Evolutionary conservation across 139 green algal genomes (phyloP).

Genomic region (Limnomonas spitsbergensis): DNA sequence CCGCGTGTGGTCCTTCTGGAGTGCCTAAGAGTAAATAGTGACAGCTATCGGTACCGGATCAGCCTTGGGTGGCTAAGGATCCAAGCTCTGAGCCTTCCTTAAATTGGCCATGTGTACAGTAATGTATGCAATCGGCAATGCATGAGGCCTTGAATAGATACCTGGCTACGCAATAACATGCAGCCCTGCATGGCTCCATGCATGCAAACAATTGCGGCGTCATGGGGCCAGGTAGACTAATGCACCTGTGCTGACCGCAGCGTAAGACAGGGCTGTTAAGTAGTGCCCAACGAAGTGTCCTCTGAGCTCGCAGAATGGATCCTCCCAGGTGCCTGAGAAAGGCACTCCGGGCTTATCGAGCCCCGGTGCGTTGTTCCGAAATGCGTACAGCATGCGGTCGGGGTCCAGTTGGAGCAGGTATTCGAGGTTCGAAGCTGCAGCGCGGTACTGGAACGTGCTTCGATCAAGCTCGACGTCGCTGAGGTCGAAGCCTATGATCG

Average conservation of each 20-base stretch:
- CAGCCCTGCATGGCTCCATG: too few relatives aligned
- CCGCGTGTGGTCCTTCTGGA: too few relatives aligned
- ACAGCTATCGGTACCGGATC: too few relatives aligned
- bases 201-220: too few relatives aligned
- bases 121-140: too few relatives aligned
- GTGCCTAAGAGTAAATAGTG: too few relatives aligned
- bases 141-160: too few relatives aligned
- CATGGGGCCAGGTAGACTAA: too few relatives aligned
- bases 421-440: conserved; percentile 33
- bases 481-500: background rate
- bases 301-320: conserved; percentile 43
- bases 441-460: conserved; percentile 15
- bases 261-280: conserved; percentile 46
- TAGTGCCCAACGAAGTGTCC: conserved; percentile 73
- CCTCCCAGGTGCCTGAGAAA: conserved; percentile 54
- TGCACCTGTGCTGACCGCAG: conserved; percentile 43
- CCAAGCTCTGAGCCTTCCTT: too few relatives aligned
- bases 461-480: conserved; percentile 10
- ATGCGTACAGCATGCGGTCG: conserved; percentile 48
- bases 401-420: conserved; percentile 53
- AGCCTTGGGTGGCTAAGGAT: too few relatives aligned
- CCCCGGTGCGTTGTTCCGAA: conserved; percentile 37
- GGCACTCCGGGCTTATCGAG: conserved; percentile 32
- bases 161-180: too few relatives aligned
- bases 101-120: too few relatives aligned